A percentile compares a stretch with the other conserved stretches of the same genome.
Evolutionary conservation across 1,139 yeast genomes (phyloP).

Genomic region (Insectozyma bohioensis): DNA sequence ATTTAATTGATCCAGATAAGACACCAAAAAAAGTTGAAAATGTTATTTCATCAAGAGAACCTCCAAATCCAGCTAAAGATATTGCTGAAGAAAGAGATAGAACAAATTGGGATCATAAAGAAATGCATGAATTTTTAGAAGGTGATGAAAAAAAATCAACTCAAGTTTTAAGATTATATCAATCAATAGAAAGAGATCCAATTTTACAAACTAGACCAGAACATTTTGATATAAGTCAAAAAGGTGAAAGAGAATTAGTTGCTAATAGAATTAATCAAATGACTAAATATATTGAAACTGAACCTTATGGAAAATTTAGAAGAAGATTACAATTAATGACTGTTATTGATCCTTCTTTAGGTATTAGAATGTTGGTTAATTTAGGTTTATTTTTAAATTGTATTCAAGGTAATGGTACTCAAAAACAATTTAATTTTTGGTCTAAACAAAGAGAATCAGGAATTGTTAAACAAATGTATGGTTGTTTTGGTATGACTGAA

Average conservation of each 20-base stretch:
- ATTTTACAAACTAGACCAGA: conserved; percentile 36
- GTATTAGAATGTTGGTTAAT: conserved; percentile 51
- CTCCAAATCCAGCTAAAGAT: conserved; percentile 15
- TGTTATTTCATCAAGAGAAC: conserved; percentile 11
- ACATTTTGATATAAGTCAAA: conserved; percentile 40
- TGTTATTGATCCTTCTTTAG: conserved; percentile 50
- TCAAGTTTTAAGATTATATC: conserved; percentile 33
- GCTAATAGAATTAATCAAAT: conserved; percentile 45
- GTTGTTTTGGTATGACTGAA: conserved; percentile 95
- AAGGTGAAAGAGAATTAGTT: conserved; percentile 43
- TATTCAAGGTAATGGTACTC: conserved; percentile 51
- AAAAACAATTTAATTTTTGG: conserved; percentile 69
- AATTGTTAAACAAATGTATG: conserved; percentile 66
- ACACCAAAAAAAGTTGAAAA: conserved; percentile 11
- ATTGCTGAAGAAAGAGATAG: conserved; percentile 15
- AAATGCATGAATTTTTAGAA: conserved; percentile 50
- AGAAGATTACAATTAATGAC: conserved; percentile 42
- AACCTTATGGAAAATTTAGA: conserved; percentile 34
- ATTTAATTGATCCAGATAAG: conserved; percentile 13
- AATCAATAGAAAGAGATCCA: conserved; percentile 53
- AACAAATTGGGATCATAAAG: conserved; percentile 36
- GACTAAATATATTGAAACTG: conserved; percentile 45
- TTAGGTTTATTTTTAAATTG: conserved; percentile 50
- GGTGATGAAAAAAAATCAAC: conserved; percentile 38
- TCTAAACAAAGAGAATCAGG: conserved; percentile 69